A percentile compares a stretch with the other conserved stretches of the same genome.
Evolutionary conservation across 352 stramenopile genomes (phyloP).

Genomic region (Phytophthora europaea): DNA sequence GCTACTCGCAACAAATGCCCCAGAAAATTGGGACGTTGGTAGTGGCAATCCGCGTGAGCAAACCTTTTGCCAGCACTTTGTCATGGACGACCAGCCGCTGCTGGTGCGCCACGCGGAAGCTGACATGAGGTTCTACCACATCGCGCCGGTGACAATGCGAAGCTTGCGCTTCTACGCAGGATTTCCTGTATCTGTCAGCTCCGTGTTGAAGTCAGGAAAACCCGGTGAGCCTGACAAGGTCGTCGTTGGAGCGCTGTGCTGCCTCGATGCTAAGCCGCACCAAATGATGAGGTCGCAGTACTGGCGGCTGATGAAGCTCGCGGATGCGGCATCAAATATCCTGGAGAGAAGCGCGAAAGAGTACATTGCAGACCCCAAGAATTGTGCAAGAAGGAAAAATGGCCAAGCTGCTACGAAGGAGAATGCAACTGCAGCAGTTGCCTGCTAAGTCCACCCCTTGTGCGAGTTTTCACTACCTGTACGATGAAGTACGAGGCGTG

Average conservation of each 20-base stretch:
- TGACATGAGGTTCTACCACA: conserved; percentile 51
- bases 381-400: neutral
- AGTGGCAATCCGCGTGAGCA: conserved; percentile 42
- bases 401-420: neutral
- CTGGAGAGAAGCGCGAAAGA: conserved; percentile 33
- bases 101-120: conserved; percentile 49
- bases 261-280: conserved; percentile 39
- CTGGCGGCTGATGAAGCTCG: conserved; percentile 45
- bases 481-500: neutral
- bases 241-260: conserved; percentile 46
- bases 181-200: conserved; percentile 39
- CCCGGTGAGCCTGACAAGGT: conserved; percentile 16
- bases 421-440: conserved; percentile 6
- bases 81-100: conserved; percentile 51
- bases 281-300: conserved; percentile 50
- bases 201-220: neutral
- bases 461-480: neutral
- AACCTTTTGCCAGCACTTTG: conserved; percentile 54
- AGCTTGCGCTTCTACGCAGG: conserved; percentile 48
- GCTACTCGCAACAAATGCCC: conserved; percentile 40
- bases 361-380: conserved; percentile 10
- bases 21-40: conserved; percentile 38
- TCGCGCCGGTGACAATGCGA: conserved; percentile 31
- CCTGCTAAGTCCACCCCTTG: conserved; percentile 14
- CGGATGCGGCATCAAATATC: conserved; percentile 36